Base-by-base conservation (phyloP, 805 yeast species). In the Saturnispora kantuleensis region DNA sequence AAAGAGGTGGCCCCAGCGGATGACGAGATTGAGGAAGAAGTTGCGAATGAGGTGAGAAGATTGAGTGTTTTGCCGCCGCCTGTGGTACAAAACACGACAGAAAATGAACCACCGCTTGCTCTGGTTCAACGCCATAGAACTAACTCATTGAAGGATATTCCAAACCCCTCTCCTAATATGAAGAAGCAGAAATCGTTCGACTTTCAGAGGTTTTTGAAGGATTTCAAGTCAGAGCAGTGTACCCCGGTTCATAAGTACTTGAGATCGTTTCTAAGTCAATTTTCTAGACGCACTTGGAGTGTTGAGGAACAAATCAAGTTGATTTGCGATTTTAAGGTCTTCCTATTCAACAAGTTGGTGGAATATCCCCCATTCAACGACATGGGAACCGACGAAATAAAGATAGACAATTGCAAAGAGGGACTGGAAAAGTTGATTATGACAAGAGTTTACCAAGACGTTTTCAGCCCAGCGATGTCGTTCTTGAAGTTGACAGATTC, bases 351-450 rank as follows among this genome's bases (percentile, higher is more conserved):
- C 13, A 82, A 82, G 56, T 74, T 85, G 62, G 50, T 61, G 2
- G 58, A 67, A 12, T 79, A 69, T 54, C 83, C 82, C 49, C 97
- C 97, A 1, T 90, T 93, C 60, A 71, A 76, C 17, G 65, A 75
- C 3, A 71, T 86, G 67, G 50, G 43, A 26, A 67, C 63, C 36
- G 78, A 77, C 13, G 74, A 70, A 2, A 68, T 69, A 16, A 79
- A 74, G 43, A 64, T 84, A 41, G 78, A 71, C 33, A 87, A 89
- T 56, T 81, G 95, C 2, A 67, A 80, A 52, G 97, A 88, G 54
- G 98, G 98, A 0, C 70, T 93, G 54, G 99, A 93, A 62, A 93
- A 93, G 60, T 70, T 93, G 36, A 71, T 94, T 9, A 86, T 89
- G 95, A 89, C 90, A 45, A 71, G 95, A 50, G 63, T 94, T 2